Evolutionary conservation across 2,329 filamentous ascomycete species (phyloP).

Genomic region (Alternaria solani): DNA sequence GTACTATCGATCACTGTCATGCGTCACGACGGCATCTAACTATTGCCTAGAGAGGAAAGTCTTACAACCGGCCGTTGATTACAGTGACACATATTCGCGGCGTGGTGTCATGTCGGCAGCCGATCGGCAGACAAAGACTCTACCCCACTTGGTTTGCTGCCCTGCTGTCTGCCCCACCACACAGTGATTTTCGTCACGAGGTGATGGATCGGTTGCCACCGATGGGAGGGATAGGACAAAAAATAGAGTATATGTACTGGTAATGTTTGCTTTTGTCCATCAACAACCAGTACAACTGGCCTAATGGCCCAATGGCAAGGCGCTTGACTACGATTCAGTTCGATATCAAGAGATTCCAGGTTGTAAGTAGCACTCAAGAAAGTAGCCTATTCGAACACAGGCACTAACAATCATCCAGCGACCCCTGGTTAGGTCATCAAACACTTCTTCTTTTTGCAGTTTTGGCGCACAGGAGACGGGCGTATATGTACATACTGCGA

Average conservation of each 20-base stretch:
- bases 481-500: too few relatives aligned
- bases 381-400: too few relatives aligned
- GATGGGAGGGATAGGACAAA: too few relatives aligned
- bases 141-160: background rate
- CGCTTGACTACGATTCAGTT: conserved; percentile 62
- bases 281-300: conserved; percentile 20
- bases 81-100: background rate
- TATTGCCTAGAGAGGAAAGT: background rate
- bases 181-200: background rate
- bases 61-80: background rate
- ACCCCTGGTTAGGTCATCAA: too few relatives aligned
- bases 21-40: background rate
- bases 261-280: background rate
- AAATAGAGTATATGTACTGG: too few relatives aligned
- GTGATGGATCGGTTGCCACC: too few relatives aligned
- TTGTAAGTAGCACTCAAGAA: conserved; percentile 8
- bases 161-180: background rate
- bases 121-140: background rate
- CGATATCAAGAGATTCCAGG: conserved; percentile 43
- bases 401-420: too few relatives aligned
- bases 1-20: background rate
- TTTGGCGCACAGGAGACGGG: too few relatives aligned
- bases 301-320: conserved; percentile 65
- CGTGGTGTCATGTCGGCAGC: background rate
- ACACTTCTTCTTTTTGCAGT: too few relatives aligned